These are phyloP conservation scores for Debaryomyces coudertii DNA, from an alignment of 1,139 yeast species.

Conservation along the genomic window DNA sequence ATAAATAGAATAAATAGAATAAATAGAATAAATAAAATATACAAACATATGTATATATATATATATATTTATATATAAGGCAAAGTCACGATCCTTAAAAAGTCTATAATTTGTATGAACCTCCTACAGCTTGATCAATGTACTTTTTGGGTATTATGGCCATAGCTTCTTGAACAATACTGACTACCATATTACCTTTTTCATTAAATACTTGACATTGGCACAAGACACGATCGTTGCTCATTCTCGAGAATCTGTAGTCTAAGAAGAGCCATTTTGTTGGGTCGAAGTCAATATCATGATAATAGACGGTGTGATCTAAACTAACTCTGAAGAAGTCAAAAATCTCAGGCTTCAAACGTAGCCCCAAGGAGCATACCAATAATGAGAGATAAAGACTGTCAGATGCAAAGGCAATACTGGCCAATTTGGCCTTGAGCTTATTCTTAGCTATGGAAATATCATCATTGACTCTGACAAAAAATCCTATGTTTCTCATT, in stretches of 20 bases:
- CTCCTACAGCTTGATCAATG: conserved; percentile 24
- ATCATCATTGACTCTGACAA: conserved; percentile 37
- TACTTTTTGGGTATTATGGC: conserved; percentile 29
- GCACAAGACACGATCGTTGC: conserved; percentile 39
- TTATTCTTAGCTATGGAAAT: conserved; percentile 27
- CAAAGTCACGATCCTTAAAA: neutral
- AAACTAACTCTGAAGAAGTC: conserved; percentile 43
- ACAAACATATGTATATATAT: neutral
- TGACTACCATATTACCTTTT: conserved; percentile 34
- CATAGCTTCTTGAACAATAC: conserved; percentile 43
- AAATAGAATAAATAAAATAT: conserved; percentile 1
- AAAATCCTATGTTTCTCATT: conserved; percentile 35
- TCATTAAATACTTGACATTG: conserved; percentile 32
- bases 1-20: neutral
- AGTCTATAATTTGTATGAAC: conserved; percentile 10
- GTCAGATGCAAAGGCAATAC: conserved; percentile 26
- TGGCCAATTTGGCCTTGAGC: conserved; percentile 23
- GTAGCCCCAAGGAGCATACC: conserved; percentile 31
- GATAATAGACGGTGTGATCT: conserved; percentile 45
- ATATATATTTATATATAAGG: neutral
- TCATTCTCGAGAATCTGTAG: conserved; percentile 36
- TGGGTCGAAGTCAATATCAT: conserved; percentile 39
- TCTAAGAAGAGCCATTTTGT: conserved; percentile 45
- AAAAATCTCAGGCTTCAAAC: conserved; percentile 20
- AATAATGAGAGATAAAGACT: conserved; percentile 28